A percentile compares a stretch with the other conserved stretches of the same genome.
These are phyloP conservation scores for Boletus rex-veris DNA, from an alignment of 768 basidiomycete species.

Conservation along the genomic window DNA sequence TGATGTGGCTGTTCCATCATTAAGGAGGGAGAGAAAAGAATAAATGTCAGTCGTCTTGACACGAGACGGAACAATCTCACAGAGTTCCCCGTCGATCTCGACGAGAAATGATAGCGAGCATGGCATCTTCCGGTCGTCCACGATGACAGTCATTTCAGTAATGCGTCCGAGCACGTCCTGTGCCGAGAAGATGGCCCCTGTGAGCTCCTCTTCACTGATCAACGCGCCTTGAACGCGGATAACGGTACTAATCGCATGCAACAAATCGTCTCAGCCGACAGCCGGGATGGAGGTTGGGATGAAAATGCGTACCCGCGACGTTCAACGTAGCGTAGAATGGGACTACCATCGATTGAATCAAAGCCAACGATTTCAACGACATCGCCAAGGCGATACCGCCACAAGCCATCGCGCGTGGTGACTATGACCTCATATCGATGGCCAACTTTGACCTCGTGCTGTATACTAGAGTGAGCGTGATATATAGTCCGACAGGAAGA, in stretches of 20 bases:
- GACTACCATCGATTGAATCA: slow-evolving; percentile 17
- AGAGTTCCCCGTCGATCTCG: slow-evolving; percentile 9
- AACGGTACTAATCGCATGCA: slow-evolving; percentile 1
- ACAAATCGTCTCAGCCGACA: neutral
- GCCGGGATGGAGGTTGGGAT: neutral
- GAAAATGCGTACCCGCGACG: slow-evolving; percentile 12
- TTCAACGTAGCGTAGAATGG: slow-evolving; percentile 20
- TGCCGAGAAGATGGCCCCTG: slow-evolving; percentile 8
- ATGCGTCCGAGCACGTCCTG: slow-evolving; percentile 11
- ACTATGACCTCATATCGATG: slow-evolving; percentile 18
- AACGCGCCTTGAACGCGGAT: neutral
- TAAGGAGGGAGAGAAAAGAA: no score
- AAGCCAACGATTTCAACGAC: slow-evolving; percentile 17
- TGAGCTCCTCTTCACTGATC: slow-evolving; percentile 14
- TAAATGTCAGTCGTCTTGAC: neutral
- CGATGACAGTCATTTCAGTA: slow-evolving; percentile 16
- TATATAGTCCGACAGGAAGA: neutral
- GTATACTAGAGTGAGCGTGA: neutral
- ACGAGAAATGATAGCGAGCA: slow-evolving; percentile 7
- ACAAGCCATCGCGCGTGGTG: slow-evolving; percentile 19
- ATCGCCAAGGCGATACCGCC: slow-evolving; percentile 26
- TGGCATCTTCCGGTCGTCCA: slow-evolving; percentile 10
- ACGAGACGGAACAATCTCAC: neutral
- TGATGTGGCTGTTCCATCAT: neutral
- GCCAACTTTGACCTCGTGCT: slow-evolving; percentile 17